Conservation (phyloP, 768 basidiomycete species). For the Sutorius australiensis region DNA sequence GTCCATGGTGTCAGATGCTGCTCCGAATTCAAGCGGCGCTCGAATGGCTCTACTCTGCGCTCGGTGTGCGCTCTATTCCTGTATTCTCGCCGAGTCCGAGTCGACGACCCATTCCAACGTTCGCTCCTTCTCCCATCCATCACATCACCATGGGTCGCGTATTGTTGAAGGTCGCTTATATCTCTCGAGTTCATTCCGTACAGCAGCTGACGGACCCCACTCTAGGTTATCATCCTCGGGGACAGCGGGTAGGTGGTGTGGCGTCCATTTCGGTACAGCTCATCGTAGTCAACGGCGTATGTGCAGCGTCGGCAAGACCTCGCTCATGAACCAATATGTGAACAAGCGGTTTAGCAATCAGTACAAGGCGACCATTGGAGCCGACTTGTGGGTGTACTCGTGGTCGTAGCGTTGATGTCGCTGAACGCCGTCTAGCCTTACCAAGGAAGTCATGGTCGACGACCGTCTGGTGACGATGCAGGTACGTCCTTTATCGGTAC, state of each 20-base stretch:
- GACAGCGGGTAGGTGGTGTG: constrained; percentile 77
- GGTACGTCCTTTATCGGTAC: constrained; percentile 42
- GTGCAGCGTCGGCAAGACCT: constrained; percentile 93
- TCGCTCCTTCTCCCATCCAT: not conserved
- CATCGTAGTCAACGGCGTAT: constrained; percentile 2
- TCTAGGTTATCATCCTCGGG: constrained; percentile 95
- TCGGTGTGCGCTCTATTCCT: constrained; percentile 13
- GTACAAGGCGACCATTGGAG: constrained; percentile 99
- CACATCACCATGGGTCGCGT: constrained; percentile 68
- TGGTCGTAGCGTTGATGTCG: constrained; percentile 4
- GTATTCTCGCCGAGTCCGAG: constrained; percentile 6
- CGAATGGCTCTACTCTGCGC: constrained; percentile 16
- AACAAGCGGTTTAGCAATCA: constrained; percentile 99
- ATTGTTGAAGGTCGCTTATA: constrained; percentile 65
- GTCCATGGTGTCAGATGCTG: not conserved
- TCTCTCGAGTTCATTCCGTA: not conserved
- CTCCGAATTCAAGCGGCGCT: constrained; percentile 25
- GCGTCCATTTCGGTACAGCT: constrained; percentile 3
- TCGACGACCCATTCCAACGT: constrained; percentile 1
- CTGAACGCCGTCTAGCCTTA: constrained; percentile 54
- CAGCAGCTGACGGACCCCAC: constrained; percentile 6
- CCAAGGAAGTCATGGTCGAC: constrained; percentile 98
- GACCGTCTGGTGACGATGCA: constrained; percentile 99
- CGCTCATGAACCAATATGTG: constrained; percentile 99
- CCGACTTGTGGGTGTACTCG: constrained; percentile 74